Evolutionary conservation across 352 stramenopile species (phyloP), one percentile per base, ranked within the genome.

Genomic region (Globisporangium apiculatum): DNA sequence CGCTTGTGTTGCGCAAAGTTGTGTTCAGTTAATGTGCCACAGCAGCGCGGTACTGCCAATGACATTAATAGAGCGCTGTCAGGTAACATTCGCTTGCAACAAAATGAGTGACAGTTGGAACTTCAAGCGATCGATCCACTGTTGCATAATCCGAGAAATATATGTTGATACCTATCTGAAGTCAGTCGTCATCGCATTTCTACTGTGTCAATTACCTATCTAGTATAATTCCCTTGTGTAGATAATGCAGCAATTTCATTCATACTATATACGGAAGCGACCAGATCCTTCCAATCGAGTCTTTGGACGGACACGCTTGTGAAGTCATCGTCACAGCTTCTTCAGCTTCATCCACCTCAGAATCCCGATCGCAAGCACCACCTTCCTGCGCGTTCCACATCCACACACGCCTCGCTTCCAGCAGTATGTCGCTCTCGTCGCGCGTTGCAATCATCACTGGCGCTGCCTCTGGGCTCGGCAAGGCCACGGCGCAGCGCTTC

Each of bases 391-490:
- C 24, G 24, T 31, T 31, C 24, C 47, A 37, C 56, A 42, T 15
- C 10, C 12, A 14, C 42, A 24, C 42, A 42, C 24, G 12, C 31
- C 10, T 14, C 45, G 6, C n/a, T 37, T 48, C 18, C 55, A n/a
- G 40, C 24, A 55, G 9, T 36, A 91, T 90, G 79, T 53, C 81
- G 43, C 67, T 95, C 31, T 65, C 79, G 1, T 76, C 70, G 56
- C 77, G 79, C 49, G 71, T 95, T 53, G 94, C 89, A 10, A 68
- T 99, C 62, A 80, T 99, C 40, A 98, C 91, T 4, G 96, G 96
- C 58, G 93, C 85, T 4, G 87, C 91, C 48, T 98, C 91, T 10
- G 96, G 96, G n/a, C 75, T 99, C 9, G 96, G 96, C 10, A 81
- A 85, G 31, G 93, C 94, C 31, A 97, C 95, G 45, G 96, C 91